Evolutionary conservation across 768 basidiomycete species (phyloP).

Genomic region (Psilocybe azurescens): DNA sequence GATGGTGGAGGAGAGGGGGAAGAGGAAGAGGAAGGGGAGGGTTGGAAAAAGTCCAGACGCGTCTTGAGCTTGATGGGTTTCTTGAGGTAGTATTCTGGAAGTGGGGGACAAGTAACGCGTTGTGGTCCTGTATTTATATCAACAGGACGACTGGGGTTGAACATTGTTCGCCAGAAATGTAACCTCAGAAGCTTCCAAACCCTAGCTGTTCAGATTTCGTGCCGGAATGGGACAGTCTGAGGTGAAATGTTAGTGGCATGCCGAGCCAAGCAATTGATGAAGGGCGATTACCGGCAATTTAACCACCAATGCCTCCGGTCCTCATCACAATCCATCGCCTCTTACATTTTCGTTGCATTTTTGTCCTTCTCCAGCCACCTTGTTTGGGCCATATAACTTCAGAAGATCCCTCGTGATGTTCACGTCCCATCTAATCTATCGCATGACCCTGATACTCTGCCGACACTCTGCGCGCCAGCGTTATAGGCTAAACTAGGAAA

Average conservation of each 20-base stretch:
- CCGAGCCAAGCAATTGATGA: background rate
- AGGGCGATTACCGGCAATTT: slow-evolving; percentile 1
- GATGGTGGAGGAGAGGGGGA: background rate
- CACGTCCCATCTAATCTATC: no score
- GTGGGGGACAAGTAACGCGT: background rate
- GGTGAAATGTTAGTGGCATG: background rate
- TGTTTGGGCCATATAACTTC: background rate
- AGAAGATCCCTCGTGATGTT: background rate
- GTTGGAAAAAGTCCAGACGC: background rate
- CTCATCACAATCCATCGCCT: background rate
- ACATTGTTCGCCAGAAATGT: background rate
- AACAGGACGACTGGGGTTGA: background rate
- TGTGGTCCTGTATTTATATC: background rate
- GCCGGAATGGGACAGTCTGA: background rate
- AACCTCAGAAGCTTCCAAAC: background rate
- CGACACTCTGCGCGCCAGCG: background rate
- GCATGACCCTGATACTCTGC: no score
- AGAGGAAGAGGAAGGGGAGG: background rate
- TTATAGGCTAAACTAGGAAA: no score
- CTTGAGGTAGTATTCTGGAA: background rate
- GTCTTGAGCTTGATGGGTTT: background rate
- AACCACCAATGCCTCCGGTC: background rate
- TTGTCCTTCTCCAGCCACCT: background rate
- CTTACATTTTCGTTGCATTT: background rate
- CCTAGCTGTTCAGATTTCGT: background rate